Evolutionary conservation across 371 early-diverging fungal species (phyloP).

Genomic region (Chytridium lagenaria): DNA sequence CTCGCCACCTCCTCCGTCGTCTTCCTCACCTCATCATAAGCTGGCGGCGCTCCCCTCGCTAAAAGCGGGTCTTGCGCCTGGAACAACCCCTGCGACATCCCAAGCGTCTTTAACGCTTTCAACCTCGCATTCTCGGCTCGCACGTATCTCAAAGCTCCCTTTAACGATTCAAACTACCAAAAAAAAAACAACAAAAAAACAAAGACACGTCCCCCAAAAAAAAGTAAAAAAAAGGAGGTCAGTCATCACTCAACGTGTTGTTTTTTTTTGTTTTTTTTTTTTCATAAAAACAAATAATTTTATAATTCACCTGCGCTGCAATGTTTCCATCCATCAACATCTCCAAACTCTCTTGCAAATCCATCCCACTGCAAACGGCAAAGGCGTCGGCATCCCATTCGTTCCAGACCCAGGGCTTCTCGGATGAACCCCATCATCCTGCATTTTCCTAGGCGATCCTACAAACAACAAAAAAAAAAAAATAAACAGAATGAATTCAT

Average conservation of each 20-base stretch:
- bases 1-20: no score
- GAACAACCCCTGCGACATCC: constrained; percentile 28
- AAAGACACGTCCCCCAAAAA: no score
- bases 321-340: constrained; percentile 42
- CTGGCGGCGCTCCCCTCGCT: background rate
- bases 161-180: constrained; percentile 70
- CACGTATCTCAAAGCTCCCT: constrained; percentile 74
- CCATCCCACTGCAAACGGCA: constrained; percentile 20
- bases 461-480: background rate
- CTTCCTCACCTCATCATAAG: no score
- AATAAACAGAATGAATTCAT: no score
- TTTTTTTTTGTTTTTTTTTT: no score
- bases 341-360: constrained; percentile 31
- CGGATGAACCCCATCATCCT: background rate
- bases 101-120: constrained; percentile 53
- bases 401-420: background rate
- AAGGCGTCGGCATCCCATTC: background rate
- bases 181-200: background rate
- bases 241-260: no score
- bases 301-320: constrained; percentile 33
- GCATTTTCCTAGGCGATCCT: background rate
- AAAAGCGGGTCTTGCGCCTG: background rate
- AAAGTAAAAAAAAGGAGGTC: no score
- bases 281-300: background rate
- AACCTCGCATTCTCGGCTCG: constrained; percentile 82